Evolutionary conservation across 2,329 filamentous ascomycete genomes (phyloP).

Genomic region (Tolypocladium nubicola): DNA sequence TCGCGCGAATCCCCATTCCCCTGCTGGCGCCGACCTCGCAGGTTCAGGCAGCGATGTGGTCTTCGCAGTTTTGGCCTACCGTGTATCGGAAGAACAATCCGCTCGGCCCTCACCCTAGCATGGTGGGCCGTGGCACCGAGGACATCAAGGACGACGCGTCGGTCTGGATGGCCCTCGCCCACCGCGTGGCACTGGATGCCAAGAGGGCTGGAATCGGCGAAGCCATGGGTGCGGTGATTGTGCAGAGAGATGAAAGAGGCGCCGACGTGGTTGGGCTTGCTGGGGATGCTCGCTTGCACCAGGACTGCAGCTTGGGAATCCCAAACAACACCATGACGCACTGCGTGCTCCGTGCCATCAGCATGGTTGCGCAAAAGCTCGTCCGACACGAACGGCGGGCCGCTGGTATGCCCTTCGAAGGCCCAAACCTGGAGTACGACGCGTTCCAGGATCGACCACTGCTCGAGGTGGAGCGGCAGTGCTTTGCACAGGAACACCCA

Average conservation of each 20-base stretch:
- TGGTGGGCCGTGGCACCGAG: constrained; percentile 58
- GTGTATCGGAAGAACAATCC: constrained; percentile 83
- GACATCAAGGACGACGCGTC: constrained; percentile 55
- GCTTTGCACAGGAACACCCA: constrained; percentile 54
- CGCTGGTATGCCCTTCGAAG: constrained; percentile 20
- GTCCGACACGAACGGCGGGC: constrained; percentile 42
- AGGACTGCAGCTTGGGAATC: constrained; percentile 32
- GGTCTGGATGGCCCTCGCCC: constrained; percentile 58
- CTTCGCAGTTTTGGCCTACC: constrained; percentile 69
- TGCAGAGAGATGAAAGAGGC: constrained; percentile 48
- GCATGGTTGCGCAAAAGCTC: constrained; percentile 65
- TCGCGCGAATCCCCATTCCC: constrained; percentile 59
- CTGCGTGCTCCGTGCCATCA: constrained; percentile 67
- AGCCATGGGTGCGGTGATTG: constrained; percentile 62
- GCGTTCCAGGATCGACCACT: constrained; percentile 61
- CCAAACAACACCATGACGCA: constrained; percentile 70
- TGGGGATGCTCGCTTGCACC: constrained; percentile 63
- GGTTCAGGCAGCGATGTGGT: constrained; percentile 66
- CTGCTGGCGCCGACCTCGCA: constrained; percentile 64
- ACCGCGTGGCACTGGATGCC: constrained; percentile 50
- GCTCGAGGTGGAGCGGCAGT: constrained; percentile 51
- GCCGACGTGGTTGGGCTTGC: constrained; percentile 59
- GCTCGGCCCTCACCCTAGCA: constrained; percentile 70
- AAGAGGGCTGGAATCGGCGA: constrained; percentile 51
- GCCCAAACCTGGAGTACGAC: constrained; percentile 41